Conservation (phyloP, 768 basidiomycete genomes). For the Omphalotus guepiniiformis region DNA sequence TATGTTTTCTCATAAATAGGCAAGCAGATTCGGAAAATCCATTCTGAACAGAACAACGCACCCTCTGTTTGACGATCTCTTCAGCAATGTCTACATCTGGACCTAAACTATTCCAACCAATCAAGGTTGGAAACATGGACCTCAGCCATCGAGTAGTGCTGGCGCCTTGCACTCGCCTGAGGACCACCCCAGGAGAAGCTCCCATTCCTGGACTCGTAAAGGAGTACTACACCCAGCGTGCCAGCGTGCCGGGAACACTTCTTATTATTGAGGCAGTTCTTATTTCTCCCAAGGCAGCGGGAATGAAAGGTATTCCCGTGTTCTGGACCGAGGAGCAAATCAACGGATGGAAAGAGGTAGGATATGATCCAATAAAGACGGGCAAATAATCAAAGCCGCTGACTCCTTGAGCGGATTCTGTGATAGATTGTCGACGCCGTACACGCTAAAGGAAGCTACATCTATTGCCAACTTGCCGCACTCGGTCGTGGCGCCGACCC, state of each 20-base stretch:
- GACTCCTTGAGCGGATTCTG: background rate
- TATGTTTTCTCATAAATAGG: no score
- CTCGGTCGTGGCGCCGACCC: constrained; percentile 31
- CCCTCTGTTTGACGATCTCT: no score
- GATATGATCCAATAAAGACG: background rate
- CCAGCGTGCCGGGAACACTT: constrained; percentile 26
- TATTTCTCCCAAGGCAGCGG: constrained; percentile 25
- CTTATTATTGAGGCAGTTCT: constrained; percentile 36
- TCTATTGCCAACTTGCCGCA: constrained; percentile 44
- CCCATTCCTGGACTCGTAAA: constrained; percentile 17
- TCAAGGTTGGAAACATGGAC: constrained; percentile 21
- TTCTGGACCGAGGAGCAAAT: constrained; percentile 34
- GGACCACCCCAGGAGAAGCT: constrained; percentile 19
- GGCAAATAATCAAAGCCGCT: background rate
- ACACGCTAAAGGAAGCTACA: constrained; percentile 43
- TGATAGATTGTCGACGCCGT: constrained; percentile 43
- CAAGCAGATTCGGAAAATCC: no score
- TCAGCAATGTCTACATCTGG: no score
- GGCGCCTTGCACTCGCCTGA: constrained; percentile 29
- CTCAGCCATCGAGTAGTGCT: constrained; percentile 29
- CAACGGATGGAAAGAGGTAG: constrained; percentile 8
- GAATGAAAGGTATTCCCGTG: constrained; percentile 29
- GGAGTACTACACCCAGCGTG: constrained; percentile 26
- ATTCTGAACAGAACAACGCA: no score
- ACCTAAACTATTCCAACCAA: constrained; percentile 22